These are phyloP conservation scores for Alternaria sp. DNA, from an alignment of 2,329 filamentous ascomycete genomes.

Conservation along the genomic window DNA sequence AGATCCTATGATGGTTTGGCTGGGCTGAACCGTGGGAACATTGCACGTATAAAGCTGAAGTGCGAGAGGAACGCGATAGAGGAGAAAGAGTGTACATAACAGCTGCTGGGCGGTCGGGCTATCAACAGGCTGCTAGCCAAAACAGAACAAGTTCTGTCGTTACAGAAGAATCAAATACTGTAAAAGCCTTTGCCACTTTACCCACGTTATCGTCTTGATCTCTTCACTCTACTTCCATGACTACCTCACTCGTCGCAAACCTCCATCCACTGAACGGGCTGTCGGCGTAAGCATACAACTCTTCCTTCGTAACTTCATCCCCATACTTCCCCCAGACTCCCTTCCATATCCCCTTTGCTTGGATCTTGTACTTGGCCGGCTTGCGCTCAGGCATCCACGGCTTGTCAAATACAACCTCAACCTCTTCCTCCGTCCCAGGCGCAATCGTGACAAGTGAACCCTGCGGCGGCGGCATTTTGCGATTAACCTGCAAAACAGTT, in stretches of 20 bases:
- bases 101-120: background rate
- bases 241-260: slow-evolving; percentile 33
- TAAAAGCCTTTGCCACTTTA: background rate
- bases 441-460: slow-evolving; percentile 45
- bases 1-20: background rate
- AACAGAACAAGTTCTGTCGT: background rate
- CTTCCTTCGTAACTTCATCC: slow-evolving; percentile 28
- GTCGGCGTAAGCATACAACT: slow-evolving; percentile 32
- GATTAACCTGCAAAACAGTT: slow-evolving; percentile 42
- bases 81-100: background rate
- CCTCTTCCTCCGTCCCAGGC: slow-evolving; percentile 41
- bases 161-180: background rate
- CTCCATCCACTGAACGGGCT: slow-evolving; percentile 33
- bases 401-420: slow-evolving; percentile 45
- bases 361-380: slow-evolving; percentile 47
- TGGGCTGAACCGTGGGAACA: background rate
- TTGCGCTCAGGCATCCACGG: slow-evolving; percentile 47
- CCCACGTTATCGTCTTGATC: background rate
- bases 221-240: slow-evolving; percentile 23
- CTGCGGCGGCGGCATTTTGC: slow-evolving; percentile 46
- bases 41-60: background rate
- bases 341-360: slow-evolving; percentile 41
- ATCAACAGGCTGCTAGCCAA: background rate
- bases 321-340: slow-evolving; percentile 44
- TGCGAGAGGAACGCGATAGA: background rate